A percentile compares a stretch with the other conserved stretches of the same genome.
Evolutionary conservation across 164 flowering plant species (phyloP).

Genomic region (Buxus sempervirens): DNA sequence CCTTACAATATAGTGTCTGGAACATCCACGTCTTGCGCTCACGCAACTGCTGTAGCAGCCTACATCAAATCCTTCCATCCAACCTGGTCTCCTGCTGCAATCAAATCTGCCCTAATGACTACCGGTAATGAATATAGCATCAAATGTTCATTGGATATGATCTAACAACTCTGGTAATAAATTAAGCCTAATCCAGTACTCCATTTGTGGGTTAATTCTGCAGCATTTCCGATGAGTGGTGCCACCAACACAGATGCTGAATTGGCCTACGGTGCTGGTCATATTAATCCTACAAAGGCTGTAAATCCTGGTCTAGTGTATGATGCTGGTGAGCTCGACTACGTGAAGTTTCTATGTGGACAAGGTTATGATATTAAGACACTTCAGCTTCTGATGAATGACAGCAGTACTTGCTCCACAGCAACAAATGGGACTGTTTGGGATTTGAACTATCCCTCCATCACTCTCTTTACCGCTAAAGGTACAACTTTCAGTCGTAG

Average conservation of each 20-base stretch:
- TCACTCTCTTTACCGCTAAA: conserved; percentile 17
- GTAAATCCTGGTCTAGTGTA: conserved; percentile 54
- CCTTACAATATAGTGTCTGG: conserved; percentile 45
- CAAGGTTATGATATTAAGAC: conserved; percentile 32
- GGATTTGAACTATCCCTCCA: conserved; percentile 65
- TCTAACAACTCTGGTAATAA: too few species aligned
- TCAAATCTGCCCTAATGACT: conserved; percentile 61
- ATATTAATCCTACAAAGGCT: conserved; percentile 47
- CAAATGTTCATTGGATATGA: too few species aligned
- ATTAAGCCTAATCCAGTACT: too few species aligned
- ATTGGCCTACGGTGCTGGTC: conserved; percentile 63
- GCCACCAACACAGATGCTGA: conserved; percentile 32
- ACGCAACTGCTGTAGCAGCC: conserved; percentile 38
- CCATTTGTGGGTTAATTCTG: conserved; percentile 14
- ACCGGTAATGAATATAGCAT: too few species aligned
- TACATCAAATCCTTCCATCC: conserved; percentile 44
- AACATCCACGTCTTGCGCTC: conserved; percentile 63
- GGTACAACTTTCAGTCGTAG: conserved; percentile 9
- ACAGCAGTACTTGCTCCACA: conserved; percentile 31
- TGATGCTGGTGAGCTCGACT: conserved; percentile 47
- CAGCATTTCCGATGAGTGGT: conserved; percentile 45
- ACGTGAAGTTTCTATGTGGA: conserved; percentile 45
- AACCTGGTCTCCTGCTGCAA: conserved; percentile 47
- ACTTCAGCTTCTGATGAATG: conserved; percentile 36
- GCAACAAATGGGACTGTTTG: conserved; percentile 27